Evolutionary conservation across 2,329 filamentous ascomycete species (phyloP), one percentile per base, ranked within the genome.

Genomic region (Myriosclerotinia curreyana): DNA sequence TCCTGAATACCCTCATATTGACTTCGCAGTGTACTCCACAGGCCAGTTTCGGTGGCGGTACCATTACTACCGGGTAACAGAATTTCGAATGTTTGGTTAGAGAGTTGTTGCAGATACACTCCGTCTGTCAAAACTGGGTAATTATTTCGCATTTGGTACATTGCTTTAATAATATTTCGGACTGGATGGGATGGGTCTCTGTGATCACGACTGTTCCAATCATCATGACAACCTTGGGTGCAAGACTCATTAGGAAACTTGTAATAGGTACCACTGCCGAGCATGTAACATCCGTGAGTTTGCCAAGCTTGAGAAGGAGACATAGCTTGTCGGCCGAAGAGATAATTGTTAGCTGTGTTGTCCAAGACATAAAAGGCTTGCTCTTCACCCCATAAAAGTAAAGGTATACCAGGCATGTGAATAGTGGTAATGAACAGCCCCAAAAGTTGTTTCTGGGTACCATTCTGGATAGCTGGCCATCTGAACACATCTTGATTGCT

Each of bases 401-500:
- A 73, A 2, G 86, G 83, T 38, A 87, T 84, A 20, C 85, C 85
- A 1, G 85, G 85, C 71, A 87, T 78, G 54, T 85, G 76, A 59
- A 87, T 71, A 0, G 83, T 85, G 1, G 82, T 83, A 52, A 88
- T 79, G 69, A 85, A 87, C 20, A 82, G 76, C 6, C 79, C 85
- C 5, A 87, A 74, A 8, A 87, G 75, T 71, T 84, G 81, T 52
- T 82, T 79, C 69, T 86, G 78, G 0, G 82, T 82, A 5, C 85
- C 85, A 64, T 84, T 79, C 46, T 77, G 76, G 31, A 88, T 76
- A 12, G 83, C 79, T 11, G 85, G 85, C 85, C 85, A 88, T 44
- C 85, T 79, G 69, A 88, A 84, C 9, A 88, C 83, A 71, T 88
- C 86, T 74, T 88, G 86, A 70, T 88, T 88, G 8, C 84, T 86